These are phyloP conservation scores for Typha latifolia DNA, from an alignment of 176 grass and related monocot species.

Conservation along the genomic window DNA sequence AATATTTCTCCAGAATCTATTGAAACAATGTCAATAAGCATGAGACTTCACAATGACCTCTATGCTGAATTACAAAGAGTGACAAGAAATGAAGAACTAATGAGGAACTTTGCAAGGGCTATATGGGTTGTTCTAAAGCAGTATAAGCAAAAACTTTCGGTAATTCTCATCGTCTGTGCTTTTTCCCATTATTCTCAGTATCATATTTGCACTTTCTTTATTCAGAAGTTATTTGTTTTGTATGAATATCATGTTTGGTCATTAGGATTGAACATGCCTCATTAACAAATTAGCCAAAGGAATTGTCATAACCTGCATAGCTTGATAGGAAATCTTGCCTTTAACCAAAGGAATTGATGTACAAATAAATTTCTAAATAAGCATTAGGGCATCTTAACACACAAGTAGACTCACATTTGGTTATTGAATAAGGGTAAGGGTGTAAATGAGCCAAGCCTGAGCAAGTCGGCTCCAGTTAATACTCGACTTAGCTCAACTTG, in stretches of 20 bases:
- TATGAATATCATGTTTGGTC: neutral
- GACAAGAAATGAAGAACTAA: conserved; percentile 43
- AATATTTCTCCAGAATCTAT: conserved; percentile 7
- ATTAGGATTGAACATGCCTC: too few relatives aligned
- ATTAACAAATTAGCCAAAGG: too few relatives aligned
- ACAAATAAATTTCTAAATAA: too few relatives aligned
- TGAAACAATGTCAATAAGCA: conserved; percentile 10
- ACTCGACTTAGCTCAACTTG: too few relatives aligned
- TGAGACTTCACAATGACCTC: conserved; percentile 5
- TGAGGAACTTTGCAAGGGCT: conserved; percentile 44
- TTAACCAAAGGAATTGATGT: too few relatives aligned
- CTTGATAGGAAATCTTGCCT: too few relatives aligned
- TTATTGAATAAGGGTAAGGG: too few relatives aligned
- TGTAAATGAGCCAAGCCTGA: too few relatives aligned
- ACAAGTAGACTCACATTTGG: too few relatives aligned
- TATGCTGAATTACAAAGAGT: conserved; percentile 34
- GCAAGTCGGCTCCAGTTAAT: too few relatives aligned
- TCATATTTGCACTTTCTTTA: neutral
- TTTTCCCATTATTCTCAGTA: neutral
- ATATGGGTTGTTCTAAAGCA: conserved; percentile 47
- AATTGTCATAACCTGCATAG: too few relatives aligned
- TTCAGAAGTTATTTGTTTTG: neutral
- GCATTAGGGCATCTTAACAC: too few relatives aligned
- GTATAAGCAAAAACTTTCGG: conserved; percentile 50
- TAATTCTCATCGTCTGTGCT: conserved; percentile 13